A percentile compares a stretch with the other conserved stretches of the same genome.
phyloP scores from a whole-genome alignment of 257 asterid genomes.

The Solanum okadae region DNA sequence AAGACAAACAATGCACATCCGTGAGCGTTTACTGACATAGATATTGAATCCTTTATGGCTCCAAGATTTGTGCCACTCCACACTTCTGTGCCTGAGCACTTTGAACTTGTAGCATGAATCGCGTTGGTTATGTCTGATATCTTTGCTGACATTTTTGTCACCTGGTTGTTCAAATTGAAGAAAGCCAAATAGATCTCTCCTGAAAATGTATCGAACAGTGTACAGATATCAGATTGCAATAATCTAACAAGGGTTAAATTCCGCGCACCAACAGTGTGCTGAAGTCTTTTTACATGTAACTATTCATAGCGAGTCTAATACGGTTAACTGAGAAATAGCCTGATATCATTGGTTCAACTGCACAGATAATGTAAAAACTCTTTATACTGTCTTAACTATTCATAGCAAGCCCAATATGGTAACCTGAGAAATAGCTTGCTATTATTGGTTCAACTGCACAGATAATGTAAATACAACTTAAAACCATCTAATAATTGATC shows the following conservation, averaged over 20 bases:
- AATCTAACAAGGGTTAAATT: background rate
- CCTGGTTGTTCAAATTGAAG: slow-evolving; percentile 49
- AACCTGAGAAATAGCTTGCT: background rate
- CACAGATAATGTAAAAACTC: background rate
- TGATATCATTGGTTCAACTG: background rate
- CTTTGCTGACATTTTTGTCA: slow-evolving; percentile 30
- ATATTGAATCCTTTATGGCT: slow-evolving; percentile 25
- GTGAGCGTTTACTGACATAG: slow-evolving; percentile 40
- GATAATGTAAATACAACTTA: background rate
- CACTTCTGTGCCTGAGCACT: slow-evolving; percentile 56
- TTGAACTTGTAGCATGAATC: slow-evolving; percentile 25
- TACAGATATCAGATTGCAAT: background rate
- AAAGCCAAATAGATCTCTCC: slow-evolving; percentile 78
- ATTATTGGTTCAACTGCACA: background rate
- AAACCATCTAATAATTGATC: background rate
- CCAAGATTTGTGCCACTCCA: slow-evolving; percentile 70
- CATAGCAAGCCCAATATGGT: background rate
- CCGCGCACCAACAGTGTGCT: background rate
- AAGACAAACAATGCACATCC: slow-evolving; percentile 68
- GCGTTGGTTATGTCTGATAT: slow-evolving; percentile 39
- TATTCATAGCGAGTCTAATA: background rate
- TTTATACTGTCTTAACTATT: background rate
- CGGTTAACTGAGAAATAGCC: background rate
- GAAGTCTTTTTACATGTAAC: background rate
- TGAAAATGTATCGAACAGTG: slow-evolving; percentile 1